Evolutionary conservation across 108 stramenopile genomes (phyloP).

Genomic region (Pseudonitzschia pungens): DNA sequence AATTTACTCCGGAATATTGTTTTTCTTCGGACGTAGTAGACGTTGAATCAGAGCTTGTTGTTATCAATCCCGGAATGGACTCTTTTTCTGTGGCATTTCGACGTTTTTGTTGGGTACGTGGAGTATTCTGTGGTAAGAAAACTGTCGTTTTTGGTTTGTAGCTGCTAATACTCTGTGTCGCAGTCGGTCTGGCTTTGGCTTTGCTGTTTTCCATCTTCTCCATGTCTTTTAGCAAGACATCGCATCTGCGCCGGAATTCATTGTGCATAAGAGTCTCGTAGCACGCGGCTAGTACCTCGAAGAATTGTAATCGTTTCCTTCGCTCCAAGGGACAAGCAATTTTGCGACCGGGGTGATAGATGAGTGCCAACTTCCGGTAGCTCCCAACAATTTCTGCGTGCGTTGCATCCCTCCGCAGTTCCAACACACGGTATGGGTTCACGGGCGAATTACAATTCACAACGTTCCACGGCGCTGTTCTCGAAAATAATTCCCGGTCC

Average conservation of each 20-base stretch:
- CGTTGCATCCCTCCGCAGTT: conserved; percentile 52
- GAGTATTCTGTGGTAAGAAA: background rate
- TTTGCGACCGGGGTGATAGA: conserved; percentile 44
- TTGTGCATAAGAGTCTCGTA: conserved; percentile 51
- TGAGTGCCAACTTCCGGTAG: conserved; percentile 49
- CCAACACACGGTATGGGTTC: conserved; percentile 51
- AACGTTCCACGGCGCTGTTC: conserved; percentile 5
- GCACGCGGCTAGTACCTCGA: conserved; percentile 46
- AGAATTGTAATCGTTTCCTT: conserved; percentile 24
- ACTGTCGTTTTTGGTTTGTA: background rate
- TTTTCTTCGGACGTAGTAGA: background rate
- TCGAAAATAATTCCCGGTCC: background rate
- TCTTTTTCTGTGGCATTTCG: background rate
- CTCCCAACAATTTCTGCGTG: conserved; percentile 38
- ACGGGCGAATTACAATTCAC: conserved; percentile 17
- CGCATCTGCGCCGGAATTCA: conserved; percentile 38
- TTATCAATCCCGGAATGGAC: conserved; percentile 12
- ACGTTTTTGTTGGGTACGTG: background rate
- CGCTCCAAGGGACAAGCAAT: conserved; percentile 1
- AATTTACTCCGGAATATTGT: background rate
- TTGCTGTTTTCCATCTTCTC: conserved; percentile 14
- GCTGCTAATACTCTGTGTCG: background rate
- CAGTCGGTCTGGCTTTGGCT: background rate
- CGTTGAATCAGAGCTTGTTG: background rate
- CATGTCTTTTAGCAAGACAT: conserved; percentile 25